A percentile compares a stretch with the other conserved stretches of the same genome.
These are phyloP conservation scores for Schoenoplectus triqueter DNA, from an alignment of 202 grass and related monocot genomes.

Conservation along the genomic window DNA sequence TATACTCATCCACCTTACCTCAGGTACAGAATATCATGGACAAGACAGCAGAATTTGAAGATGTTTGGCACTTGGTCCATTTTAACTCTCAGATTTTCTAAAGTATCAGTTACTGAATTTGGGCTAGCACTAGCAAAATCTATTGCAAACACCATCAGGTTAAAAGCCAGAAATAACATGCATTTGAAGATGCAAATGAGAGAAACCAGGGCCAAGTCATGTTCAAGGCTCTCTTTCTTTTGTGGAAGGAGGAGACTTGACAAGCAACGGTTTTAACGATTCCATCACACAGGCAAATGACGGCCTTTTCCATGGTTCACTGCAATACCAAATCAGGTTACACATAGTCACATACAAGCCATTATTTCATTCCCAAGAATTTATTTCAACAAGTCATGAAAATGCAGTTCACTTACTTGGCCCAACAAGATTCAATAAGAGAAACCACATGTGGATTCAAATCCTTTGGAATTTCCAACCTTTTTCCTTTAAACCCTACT, in stretches of 20 bases:
- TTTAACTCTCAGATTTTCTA: not conserved
- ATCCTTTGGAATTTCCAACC: slow-evolving; percentile 78
- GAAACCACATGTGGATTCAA: slow-evolving; percentile 74
- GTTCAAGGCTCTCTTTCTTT: slow-evolving; percentile 33
- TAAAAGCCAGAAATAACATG: slow-evolving; percentile 21
- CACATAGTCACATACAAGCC: slow-evolving; percentile 3
- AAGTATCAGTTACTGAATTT: not conserved
- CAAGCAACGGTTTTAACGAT: slow-evolving; percentile 61
- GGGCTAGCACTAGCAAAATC: not conserved
- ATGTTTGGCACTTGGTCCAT: not conserved
- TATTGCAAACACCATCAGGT: not conserved
- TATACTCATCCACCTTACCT: too few relatives aligned
- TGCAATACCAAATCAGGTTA: slow-evolving; percentile 39
- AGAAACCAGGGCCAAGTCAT: not conserved
- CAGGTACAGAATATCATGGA: not conserved
- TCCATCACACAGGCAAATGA: slow-evolving; percentile 91
- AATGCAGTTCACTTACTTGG: slow-evolving; percentile 60
- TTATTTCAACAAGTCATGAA: slow-evolving; percentile 26
- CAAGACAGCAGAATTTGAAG: not conserved
- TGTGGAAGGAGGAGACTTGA: slow-evolving; percentile 28
- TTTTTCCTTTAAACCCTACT: slow-evolving; percentile 90
- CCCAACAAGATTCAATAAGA: slow-evolving; percentile 91
- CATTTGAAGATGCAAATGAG: slow-evolving; percentile 14
- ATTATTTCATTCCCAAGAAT: not conserved
- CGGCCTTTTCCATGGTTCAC: slow-evolving; percentile 77